Base-by-base conservation (phyloP, 805 yeast genomes). In the Ogataea angusta region DNA sequence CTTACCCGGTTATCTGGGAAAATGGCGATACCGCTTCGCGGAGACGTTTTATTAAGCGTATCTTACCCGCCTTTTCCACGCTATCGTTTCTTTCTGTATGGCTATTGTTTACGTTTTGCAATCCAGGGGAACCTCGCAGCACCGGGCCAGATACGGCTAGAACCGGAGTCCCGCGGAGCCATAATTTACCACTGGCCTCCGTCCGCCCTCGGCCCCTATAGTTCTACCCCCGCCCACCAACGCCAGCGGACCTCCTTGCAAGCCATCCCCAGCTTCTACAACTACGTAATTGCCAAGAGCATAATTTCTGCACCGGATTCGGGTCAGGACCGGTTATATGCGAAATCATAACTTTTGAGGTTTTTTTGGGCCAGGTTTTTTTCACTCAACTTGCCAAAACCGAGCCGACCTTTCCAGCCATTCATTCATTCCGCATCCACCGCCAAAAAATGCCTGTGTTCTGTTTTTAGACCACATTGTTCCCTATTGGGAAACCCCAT, bases 371-470 rank as follows among this genome's bases (percentile, higher is more conserved):
- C 35, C 31, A 18, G 12, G 25, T 32, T 23, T 31, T 19, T 38
- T 38, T 24, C 41, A 31, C 28, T 31, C 36, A 38, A 21, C 30
- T 31, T 25, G 22, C 21, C 24, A 10, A 13, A 31, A 33, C 42
- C 42, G 42, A 38, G 27, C 42, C 42, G 37, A 26, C 6, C 16
- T 26, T 21, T 31, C 36, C 36, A 38, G 36, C 41, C 36, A 30
- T 25, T 32, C 17, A 19, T 8, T 13, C 35, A 14, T 22, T 18
- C 35, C 27, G 18, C 27, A 24, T 24, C 10, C 26, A 9, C 13
- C 21, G 18, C 28, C 28, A 6, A 10, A 32, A 32, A 32, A 32
- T 22, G 8, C 28, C 9, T 32, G 27, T 18, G 17, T 14, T 14
- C 25, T 32, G 27, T 38, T 38, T 38, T 16, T 10, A 34, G 42